Evolutionary conservation across 2,329 filamentous ascomycete species (phyloP).

Genomic region (Trichoderma harzianum): DNA sequence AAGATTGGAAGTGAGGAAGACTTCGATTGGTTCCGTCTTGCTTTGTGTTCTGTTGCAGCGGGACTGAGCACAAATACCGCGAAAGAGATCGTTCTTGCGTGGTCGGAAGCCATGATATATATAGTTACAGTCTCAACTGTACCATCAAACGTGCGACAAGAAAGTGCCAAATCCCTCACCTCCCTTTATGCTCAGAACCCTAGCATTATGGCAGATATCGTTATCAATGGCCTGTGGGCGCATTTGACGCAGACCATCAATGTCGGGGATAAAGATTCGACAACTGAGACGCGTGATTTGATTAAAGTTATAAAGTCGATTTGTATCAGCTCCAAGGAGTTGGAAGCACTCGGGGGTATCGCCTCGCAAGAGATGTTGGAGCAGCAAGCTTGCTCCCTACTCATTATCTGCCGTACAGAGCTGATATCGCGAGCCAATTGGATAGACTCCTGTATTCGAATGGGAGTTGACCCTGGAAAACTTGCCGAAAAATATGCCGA

Average conservation of each 20-base stretch:
- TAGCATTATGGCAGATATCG: slow-evolving; percentile 54
- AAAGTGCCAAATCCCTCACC: slow-evolving; percentile 60
- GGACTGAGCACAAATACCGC: slow-evolving; percentile 48
- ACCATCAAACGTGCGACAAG: slow-evolving; percentile 60
- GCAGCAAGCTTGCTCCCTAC: slow-evolving; percentile 68
- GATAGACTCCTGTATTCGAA: slow-evolving; percentile 83
- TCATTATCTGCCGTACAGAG: slow-evolving; percentile 75
- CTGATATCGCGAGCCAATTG: slow-evolving; percentile 76
- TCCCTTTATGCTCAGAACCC: slow-evolving; percentile 61
- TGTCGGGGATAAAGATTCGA: slow-evolving; percentile 73
- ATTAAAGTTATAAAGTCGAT: slow-evolving; percentile 60
- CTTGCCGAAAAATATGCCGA: slow-evolving; percentile 65
- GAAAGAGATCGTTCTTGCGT: slow-evolving; percentile 58
- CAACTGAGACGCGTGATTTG: slow-evolving; percentile 62
- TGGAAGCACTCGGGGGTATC: slow-evolving; percentile 40
- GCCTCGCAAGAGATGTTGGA: slow-evolving; percentile 54
- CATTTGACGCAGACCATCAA: slow-evolving; percentile 66
- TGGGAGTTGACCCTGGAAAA: slow-evolving; percentile 76
- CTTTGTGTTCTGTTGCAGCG: slow-evolving; percentile 60
- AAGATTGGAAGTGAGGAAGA: slow-evolving; percentile 76
- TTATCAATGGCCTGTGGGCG: slow-evolving; percentile 74
- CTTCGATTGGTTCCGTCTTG: slow-evolving; percentile 69
- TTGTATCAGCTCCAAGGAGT: slow-evolving; percentile 55
- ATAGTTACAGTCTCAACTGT: slow-evolving; percentile 63
- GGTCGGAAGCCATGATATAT: slow-evolving; percentile 85